Conservation (phyloP, 148 eudicot species). For the Gaultheria prostrata region DNA sequence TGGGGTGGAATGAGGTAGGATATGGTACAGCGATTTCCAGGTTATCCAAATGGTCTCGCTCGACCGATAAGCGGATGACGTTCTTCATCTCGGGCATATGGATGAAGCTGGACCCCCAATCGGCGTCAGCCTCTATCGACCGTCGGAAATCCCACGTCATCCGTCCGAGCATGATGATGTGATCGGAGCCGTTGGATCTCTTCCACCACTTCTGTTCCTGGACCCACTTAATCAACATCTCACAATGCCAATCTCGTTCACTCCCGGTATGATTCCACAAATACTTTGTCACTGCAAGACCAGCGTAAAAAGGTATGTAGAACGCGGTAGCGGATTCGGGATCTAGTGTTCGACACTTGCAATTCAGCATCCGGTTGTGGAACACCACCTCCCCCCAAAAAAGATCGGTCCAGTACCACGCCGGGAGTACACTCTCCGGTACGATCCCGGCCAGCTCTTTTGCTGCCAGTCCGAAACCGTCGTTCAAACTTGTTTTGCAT, state of each 20-base stretch:
- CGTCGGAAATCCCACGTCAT: constrained; percentile 73
- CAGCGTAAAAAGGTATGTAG: constrained; percentile 83
- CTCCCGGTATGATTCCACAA: constrained; percentile 34
- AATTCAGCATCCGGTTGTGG: constrained; percentile 52
- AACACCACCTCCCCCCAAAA: constrained; percentile 53
- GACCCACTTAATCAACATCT: constrained; percentile 48
- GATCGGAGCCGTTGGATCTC: constrained; percentile 53
- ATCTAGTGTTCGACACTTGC: constrained; percentile 51
- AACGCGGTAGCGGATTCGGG: constrained; percentile 61
- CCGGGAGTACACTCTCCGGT: constrained; percentile 29
- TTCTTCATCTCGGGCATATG: constrained; percentile 50
- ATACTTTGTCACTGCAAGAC: constrained; percentile 51
- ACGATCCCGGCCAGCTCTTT: constrained; percentile 21
- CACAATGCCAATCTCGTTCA: constrained; percentile 49
- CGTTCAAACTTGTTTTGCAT: constrained; percentile 52
- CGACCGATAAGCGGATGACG: constrained; percentile 53
- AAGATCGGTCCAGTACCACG: constrained; percentile 78
- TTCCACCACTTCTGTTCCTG: constrained; percentile 36
- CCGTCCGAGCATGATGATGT: constrained; percentile 55
- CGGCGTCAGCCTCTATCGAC: neutral
- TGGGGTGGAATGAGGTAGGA: constrained; percentile 86
- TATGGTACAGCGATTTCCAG: constrained; percentile 70
- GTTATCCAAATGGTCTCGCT: constrained; percentile 56
- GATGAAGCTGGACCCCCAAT: constrained; percentile 61
- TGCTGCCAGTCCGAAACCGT: constrained; percentile 55